phyloP scores from a whole-genome alignment of 345 rosid species.

The Camelina hispida region DNA sequence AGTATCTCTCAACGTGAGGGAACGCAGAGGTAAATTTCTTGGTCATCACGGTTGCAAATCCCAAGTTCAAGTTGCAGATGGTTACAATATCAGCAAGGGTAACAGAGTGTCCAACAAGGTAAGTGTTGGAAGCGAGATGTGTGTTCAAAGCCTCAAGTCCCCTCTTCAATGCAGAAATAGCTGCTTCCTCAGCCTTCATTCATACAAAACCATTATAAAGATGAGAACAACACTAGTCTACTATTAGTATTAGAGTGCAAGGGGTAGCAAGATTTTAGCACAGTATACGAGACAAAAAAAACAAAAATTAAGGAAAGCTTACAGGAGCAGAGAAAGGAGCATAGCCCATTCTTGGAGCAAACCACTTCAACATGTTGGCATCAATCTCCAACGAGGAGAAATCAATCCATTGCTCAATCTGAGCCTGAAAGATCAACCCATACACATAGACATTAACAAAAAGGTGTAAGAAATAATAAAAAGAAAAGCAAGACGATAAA shows the following conservation, averaged over 20 bases:
- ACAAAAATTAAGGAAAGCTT: conserved; percentile 33
- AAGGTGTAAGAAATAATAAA: background rate
- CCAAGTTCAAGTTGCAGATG: conserved; percentile 63
- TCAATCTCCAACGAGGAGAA: conserved; percentile 82
- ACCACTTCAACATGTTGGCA: conserved; percentile 61
- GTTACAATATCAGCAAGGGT: conserved; percentile 84
- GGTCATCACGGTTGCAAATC: conserved; percentile 57
- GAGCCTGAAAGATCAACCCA: conserved; percentile 56
- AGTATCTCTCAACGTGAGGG: conserved; percentile 90
- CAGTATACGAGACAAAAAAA: background rate
- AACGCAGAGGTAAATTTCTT: conserved; percentile 80
- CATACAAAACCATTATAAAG: background rate
- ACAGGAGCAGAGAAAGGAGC: conserved; percentile 75
- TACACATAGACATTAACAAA: background rate
- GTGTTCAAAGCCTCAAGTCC: conserved; percentile 59
- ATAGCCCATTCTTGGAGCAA: conserved; percentile 63
- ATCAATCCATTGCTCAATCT: conserved; percentile 95
- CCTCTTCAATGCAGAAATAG: conserved; percentile 46
- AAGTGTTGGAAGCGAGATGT: conserved; percentile 71
- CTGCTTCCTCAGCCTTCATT: conserved; percentile 43
- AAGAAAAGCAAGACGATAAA: background rate
- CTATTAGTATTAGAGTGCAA: background rate
- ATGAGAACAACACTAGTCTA: conserved; percentile 3
- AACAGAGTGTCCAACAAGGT: conserved; percentile 82
- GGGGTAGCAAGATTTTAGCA: background rate